Percentiles rank a stretch among this genome's conserved stretches.
These are phyloP conservation scores for Onygena corvina DNA, from an alignment of 2,329 filamentous ascomycete species.

Conservation along the genomic window DNA sequence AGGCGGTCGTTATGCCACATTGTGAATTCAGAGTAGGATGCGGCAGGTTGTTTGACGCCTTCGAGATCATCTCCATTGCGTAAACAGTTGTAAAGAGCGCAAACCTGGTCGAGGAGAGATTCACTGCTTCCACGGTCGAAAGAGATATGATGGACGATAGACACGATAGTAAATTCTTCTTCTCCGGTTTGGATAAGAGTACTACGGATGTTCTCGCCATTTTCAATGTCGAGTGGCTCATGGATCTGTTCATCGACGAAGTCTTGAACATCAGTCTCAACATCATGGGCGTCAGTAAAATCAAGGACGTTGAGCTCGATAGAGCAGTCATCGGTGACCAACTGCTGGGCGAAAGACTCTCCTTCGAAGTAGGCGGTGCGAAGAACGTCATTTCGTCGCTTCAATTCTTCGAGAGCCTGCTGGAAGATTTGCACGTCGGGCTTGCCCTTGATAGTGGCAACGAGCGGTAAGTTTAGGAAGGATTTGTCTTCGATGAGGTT, in stretches of 20 bases:
- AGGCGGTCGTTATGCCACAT: conserved; percentile 19
- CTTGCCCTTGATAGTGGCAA: conserved; percentile 15
- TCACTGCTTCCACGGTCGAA: conserved; percentile 18
- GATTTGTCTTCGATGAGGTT: conserved; percentile 18
- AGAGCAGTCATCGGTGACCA: conserved; percentile 13
- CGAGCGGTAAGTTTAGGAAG: conserved; percentile 17
- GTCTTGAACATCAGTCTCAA: conserved; percentile 12
- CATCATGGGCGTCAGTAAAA: conserved; percentile 13
- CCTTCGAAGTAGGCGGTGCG: conserved; percentile 19
- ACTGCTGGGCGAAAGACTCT: conserved; percentile 20
- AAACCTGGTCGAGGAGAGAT: conserved; percentile 16
- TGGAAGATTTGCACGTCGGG: conserved; percentile 12
- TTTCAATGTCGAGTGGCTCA: conserved; percentile 16
- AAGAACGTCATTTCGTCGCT: conserved; percentile 16
- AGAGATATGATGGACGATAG: conserved; percentile 18
- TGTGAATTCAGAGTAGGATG: conserved; percentile 19
- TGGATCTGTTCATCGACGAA: conserved; percentile 10
- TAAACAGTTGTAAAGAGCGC: conserved; percentile 17
- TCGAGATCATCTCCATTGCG: conserved; percentile 12
- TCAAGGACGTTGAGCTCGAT: conserved; percentile 16
- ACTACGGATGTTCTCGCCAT: conserved; percentile 17
- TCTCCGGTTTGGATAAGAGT: conserved; percentile 16
- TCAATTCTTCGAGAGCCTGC: conserved; percentile 15
- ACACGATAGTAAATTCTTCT: conserved; percentile 15
- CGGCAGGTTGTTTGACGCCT: conserved; percentile 13